Evolutionary conservation across 106 monocot genomes (phyloP), one percentile per base, ranked within the genome.

Genomic region (Vanilla planifolia): DNA sequence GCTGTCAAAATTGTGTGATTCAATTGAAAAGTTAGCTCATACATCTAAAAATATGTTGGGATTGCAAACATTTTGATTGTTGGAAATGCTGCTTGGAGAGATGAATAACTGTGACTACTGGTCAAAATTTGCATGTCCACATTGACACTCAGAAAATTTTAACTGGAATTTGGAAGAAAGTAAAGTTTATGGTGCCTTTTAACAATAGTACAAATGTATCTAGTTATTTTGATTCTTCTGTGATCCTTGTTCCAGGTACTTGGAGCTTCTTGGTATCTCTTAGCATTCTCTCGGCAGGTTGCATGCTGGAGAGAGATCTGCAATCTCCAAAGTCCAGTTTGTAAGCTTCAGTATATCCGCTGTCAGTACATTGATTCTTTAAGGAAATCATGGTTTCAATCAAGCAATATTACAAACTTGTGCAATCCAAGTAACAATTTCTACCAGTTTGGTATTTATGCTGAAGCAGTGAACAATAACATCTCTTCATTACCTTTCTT

Each of bases 261-360:
- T 33, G 92, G 92, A 58, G 80, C 88, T 2, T 63, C 60, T 30
- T 92, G 92, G 92, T 88, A 88, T 71, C 81, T 88, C 16, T 71
- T 84, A 19, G 68, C 88, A 43, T 73, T 92, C 5, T 78, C 88
- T 42, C 74, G 84, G 7, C 75, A 73, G 59, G 80, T 84, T 63
- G 45, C 78, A 37, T 92, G 92, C 61, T 92, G 92, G 92, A 75
- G 72, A 71, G 75, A 52, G 39, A 75, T 64, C 0, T 92, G 92
- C 75, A 50, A n/a, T 39, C 61, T 74, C 16, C 60, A 80, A 35
- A 45, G 67, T 57, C 65, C 83, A 6, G 41, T 44, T 5, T 92
- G 92, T 44, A 72, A 60, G 19, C 69, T 67, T 20, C 1, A 21
- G 19, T 92, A 61, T 24, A 71, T 92, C 8, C 76, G 82, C 37